Percentiles rank a stretch among this genome's conserved stretches.
phyloP scores from a whole-genome alignment of 2,329 filamentous ascomycete species.

The Sarocladiaceae sp. region DNA sequence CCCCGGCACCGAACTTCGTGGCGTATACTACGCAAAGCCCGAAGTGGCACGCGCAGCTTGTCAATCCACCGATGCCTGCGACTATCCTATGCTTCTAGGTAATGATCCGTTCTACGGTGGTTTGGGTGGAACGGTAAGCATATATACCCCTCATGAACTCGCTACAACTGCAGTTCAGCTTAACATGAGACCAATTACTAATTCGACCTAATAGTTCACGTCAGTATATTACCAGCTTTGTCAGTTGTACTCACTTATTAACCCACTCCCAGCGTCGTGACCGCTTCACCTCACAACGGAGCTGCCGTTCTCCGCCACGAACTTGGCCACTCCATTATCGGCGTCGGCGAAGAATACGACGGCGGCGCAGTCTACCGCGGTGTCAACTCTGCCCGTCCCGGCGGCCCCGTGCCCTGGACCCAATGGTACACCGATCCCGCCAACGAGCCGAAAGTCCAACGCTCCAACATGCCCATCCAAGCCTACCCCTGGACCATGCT shows the following conservation, averaged over 20 bases:
- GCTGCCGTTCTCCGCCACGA: slow-evolving; percentile 25
- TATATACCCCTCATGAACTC: no score
- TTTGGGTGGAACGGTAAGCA: slow-evolving; percentile 22
- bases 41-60: slow-evolving; percentile 25
- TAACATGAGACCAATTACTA: slow-evolving; percentile 19
- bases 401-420: slow-evolving; percentile 19
- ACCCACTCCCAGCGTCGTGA: slow-evolving; percentile 18
- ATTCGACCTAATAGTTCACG: background rate
- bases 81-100: slow-evolving; percentile 26
- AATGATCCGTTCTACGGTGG: slow-evolving; percentile 26
- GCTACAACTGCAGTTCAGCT: no score
- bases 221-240: no score
- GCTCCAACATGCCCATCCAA: slow-evolving; percentile 26
- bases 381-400: slow-evolving; percentile 21
- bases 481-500: slow-evolving; percentile 27
- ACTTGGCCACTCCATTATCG: slow-evolving; percentile 32
- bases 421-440: slow-evolving; percentile 24
- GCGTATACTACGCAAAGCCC: slow-evolving; percentile 25
- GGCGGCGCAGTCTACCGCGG: slow-evolving; percentile 22
- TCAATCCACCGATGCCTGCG: slow-evolving; percentile 24
- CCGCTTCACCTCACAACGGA: slow-evolving; percentile 22
- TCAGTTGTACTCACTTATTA: background rate
- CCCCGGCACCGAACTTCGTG: slow-evolving; percentile 26
- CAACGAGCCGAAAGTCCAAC: slow-evolving; percentile 21
- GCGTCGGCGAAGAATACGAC: slow-evolving; percentile 26